A percentile compares a stretch with the other conserved stretches of the same genome.
Conservation (phyloP, 495 filamentous ascomycete species). For the Penicillium desertorum region DNA sequence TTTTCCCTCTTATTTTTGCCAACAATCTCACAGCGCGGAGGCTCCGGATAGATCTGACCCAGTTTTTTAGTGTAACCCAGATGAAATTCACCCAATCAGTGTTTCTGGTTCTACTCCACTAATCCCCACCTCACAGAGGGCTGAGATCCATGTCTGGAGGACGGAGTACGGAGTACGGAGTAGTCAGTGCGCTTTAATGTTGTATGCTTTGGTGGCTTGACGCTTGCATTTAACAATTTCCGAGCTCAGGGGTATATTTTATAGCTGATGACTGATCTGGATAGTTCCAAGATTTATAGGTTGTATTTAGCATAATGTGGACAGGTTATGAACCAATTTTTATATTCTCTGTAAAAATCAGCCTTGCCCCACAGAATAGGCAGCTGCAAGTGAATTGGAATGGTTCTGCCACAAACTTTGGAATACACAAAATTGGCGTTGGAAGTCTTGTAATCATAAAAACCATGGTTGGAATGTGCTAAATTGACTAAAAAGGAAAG, state of each 20-base stretch:
- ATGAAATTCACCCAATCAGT: not conserved
- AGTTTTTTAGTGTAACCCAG: not conserved
- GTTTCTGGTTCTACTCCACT: not conserved
- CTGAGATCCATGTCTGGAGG: no score
- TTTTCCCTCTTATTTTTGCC: no score
- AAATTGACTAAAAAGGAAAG: not conserved
- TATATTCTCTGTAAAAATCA: not conserved
- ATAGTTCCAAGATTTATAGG: no score
- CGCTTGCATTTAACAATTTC: not conserved
- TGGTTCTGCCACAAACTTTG: no score
- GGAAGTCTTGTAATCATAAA: not conserved
- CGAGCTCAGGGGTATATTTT: not conserved
- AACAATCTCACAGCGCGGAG: no score
- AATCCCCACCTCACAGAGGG: not conserved
- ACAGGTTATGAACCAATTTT: no score
- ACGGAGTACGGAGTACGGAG: not conserved
- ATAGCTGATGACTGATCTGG: not conserved
- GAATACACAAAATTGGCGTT: not conserved
- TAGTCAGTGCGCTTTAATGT: not conserved
- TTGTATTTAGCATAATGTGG: no score
- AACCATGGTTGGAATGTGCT: not conserved
- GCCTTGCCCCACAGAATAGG: not conserved
- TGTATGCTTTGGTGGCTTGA: conserved; percentile 1
- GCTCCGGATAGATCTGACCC: not conserved
- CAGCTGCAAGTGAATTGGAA: not conserved